phyloP scores from a whole-genome alignment of 2,329 filamentous ascomycete genomes.

The Ascochyta viciae-villosae region DNA sequence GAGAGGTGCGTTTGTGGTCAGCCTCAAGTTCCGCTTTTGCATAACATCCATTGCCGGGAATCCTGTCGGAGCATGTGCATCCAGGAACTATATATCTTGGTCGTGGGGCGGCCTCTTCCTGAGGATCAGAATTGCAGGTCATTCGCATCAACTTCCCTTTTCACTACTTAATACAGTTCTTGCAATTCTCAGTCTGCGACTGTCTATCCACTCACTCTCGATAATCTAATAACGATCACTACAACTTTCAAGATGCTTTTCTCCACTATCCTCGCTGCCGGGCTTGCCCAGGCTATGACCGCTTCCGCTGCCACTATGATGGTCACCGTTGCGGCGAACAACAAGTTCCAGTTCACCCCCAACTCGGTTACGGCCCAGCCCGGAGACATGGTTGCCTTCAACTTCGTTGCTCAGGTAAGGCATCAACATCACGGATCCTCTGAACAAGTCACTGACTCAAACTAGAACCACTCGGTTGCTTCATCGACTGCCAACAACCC shows the following conservation, averaged over 20 bases:
- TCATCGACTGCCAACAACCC: constrained; percentile 35
- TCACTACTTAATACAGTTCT: constrained; percentile 3
- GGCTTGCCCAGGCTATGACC: constrained; percentile 33
- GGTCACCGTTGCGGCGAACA: constrained; percentile 42
- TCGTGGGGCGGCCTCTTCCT: constrained; percentile 5
- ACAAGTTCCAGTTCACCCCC: constrained; percentile 40
- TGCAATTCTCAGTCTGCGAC: constrained; percentile 12
- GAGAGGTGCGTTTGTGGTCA: constrained; percentile 15
- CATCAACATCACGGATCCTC: neutral
- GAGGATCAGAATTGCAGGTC: constrained; percentile 26
- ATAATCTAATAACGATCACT: constrained; percentile 4
- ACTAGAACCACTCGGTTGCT: constrained; percentile 38
- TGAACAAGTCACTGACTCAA: neutral
- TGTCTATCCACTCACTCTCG: constrained; percentile 7
- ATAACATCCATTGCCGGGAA: neutral
- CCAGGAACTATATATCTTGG: constrained; percentile 18
- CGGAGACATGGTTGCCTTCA: constrained; percentile 39
- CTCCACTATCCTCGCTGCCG: constrained; percentile 27
- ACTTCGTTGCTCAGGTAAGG: constrained; percentile 32
- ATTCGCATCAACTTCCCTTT: constrained; percentile 19
- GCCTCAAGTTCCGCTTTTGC: constrained; percentile 16
- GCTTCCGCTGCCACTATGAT: constrained; percentile 38
- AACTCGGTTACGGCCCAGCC: constrained; percentile 36
- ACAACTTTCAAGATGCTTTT: constrained; percentile 33
- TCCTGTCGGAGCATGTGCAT: neutral